A percentile compares a stretch with the other conserved stretches of the same genome.
phyloP scores from a whole-genome alignment of 139 green algal genomes.

The Chlorokybus atmophyticus region DNA sequence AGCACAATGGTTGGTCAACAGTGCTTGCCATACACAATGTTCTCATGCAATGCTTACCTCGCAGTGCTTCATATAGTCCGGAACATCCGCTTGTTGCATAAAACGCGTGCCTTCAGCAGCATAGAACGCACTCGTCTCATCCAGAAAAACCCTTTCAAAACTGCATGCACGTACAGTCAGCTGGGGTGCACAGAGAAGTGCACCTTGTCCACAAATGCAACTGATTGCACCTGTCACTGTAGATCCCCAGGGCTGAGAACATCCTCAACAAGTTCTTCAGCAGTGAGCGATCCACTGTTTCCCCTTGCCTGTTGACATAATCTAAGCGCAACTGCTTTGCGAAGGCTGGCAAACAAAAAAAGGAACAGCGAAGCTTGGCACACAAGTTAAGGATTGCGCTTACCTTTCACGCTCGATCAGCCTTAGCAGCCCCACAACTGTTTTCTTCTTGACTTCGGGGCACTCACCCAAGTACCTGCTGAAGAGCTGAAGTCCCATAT shows the following conservation, averaged over 20 bases:
- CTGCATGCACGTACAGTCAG: too few species aligned
- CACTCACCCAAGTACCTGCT: constrained; percentile 51
- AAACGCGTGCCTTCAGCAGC: constrained; percentile 44
- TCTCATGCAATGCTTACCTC: constrained; percentile 67
- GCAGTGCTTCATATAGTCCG: constrained; percentile 77
- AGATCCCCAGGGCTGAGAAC: constrained; percentile 29
- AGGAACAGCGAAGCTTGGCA: neutral
- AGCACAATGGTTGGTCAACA: too few species aligned
- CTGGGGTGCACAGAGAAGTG: too few species aligned
- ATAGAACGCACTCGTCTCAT: constrained; percentile 31
- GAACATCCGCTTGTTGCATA: constrained; percentile 49
- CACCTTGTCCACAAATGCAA: too few species aligned
- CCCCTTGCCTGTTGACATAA: constrained; percentile 22
- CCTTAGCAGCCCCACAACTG: constrained; percentile 16
- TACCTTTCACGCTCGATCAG: constrained; percentile 24
- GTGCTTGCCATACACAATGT: too few species aligned
- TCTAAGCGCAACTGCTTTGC: too few species aligned
- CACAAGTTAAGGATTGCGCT: too few species aligned
- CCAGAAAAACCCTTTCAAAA: constrained; percentile 37
- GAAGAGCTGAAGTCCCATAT: constrained; percentile 81
- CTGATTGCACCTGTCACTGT: constrained; percentile 21
- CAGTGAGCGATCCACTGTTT: constrained; percentile 38
- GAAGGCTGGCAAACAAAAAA: constrained; percentile 1
- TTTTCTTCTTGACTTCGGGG: constrained; percentile 27
- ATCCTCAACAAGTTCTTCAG: constrained; percentile 60